Percentiles rank a stretch among this genome's conserved stretches.
phyloP scores from a whole-genome alignment of 2,329 filamentous ascomycete species.

The Hypoxylon sp. region DNA sequence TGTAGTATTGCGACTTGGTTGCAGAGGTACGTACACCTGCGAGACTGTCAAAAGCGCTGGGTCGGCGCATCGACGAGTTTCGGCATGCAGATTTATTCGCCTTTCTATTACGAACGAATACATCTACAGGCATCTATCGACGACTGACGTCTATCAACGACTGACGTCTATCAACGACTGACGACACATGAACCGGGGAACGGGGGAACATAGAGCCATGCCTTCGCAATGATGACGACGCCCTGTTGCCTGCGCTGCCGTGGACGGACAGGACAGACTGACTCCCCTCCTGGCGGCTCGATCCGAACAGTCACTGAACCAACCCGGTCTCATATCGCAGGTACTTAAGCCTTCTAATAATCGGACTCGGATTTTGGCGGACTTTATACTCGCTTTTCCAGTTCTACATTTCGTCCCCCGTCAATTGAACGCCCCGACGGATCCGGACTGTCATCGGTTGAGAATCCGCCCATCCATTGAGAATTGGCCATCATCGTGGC shows the following conservation, averaged over 20 bases:
- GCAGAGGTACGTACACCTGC: background rate
- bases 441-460: conserved; percentile 26
- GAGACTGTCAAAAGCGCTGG: background rate
- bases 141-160: background rate
- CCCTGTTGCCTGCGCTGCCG: conserved; percentile 22
- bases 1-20: background rate
- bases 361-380: conserved; percentile 32
- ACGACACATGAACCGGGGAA: too few species aligned
- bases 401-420: conserved; percentile 7
- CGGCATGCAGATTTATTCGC: background rate
- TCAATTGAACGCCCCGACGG: conserved; percentile 26
- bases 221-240: conserved; percentile 27
- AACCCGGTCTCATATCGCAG: background rate
- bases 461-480: conserved; percentile 7
- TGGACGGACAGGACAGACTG: background rate
- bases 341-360: conserved; percentile 10
- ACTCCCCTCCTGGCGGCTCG: conserved; percentile 9
- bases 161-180: too few species aligned
- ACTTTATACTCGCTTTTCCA: conserved; percentile 20
- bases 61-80: conserved; percentile 5
- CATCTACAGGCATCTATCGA: background rate
- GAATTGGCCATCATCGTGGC: too few species aligned
- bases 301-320: conserved; percentile 9
- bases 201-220: background rate
- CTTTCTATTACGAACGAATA: background rate